Percentiles rank a stretch among this genome's conserved stretches.
Conservation (phyloP, 352 stramenopile species). For the Phytophthora hibernalis region DNA sequence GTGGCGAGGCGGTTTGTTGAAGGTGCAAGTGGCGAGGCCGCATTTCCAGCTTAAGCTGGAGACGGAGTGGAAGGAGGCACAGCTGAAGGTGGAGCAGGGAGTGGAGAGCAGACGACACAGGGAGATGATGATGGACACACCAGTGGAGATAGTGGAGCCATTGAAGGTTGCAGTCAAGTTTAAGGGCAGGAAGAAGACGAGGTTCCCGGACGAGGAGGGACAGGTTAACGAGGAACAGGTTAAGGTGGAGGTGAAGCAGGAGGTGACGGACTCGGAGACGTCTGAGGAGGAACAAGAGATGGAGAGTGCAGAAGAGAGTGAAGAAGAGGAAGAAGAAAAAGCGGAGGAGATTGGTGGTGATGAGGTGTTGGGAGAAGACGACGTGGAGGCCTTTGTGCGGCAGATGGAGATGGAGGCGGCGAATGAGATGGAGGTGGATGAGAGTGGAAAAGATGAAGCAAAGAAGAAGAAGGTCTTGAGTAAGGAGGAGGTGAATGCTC, state of each 20-base stretch:
- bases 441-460: neutral
- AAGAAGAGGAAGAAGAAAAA: neutral
- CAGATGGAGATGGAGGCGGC: slow-evolving; percentile 37
- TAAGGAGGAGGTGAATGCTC: slow-evolving; percentile 39
- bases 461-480: slow-evolving; percentile 25
- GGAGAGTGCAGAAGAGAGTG: slow-evolving; percentile 8
- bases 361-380: slow-evolving; percentile 33
- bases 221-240: slow-evolving; percentile 2
- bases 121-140: slow-evolving; percentile 1
- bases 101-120: slow-evolving; percentile 4
- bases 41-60: slow-evolving; percentile 56
- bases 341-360: slow-evolving; percentile 4
- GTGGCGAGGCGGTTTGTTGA: slow-evolving; percentile 67
- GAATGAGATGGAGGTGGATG: slow-evolving; percentile 4
- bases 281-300: slow-evolving; percentile 14
- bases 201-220: slow-evolving; percentile 25
- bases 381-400: slow-evolving; percentile 50
- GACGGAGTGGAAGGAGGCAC: slow-evolving; percentile 42
- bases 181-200: slow-evolving; percentile 34
- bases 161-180: slow-evolving; percentile 26
- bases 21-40: slow-evolving; percentile 61
- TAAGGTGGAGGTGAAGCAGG: neutral
- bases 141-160: slow-evolving; percentile 17
- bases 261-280: slow-evolving; percentile 9
- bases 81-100: slow-evolving; percentile 2